Conservation (phyloP, 768 basidiomycete genomes). For the Lactarius trivialis region DNA sequence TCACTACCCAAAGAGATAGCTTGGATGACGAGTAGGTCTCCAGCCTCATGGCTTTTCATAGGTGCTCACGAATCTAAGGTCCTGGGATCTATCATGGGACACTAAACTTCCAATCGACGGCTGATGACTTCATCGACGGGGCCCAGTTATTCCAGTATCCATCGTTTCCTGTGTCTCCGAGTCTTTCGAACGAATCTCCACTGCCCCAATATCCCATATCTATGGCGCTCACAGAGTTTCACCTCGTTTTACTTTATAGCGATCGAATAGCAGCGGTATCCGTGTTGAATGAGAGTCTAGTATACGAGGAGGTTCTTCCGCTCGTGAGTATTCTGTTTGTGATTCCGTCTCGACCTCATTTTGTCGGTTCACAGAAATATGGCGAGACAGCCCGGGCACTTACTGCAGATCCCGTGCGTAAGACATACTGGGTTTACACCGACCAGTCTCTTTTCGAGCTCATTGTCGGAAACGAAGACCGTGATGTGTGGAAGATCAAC, state of each 20-base stretch:
- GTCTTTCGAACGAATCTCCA: slow-evolving; percentile 23
- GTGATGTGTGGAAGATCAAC: slow-evolving; percentile 92
- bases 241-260: slow-evolving; percentile 79
- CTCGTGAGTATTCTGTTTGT: slow-evolving; percentile 45
- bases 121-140: slow-evolving; percentile 72
- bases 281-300: slow-evolving; percentile 68
- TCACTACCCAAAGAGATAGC: slow-evolving; percentile 71
- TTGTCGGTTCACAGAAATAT: slow-evolving; percentile 47
- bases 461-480: slow-evolving; percentile 77
- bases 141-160: slow-evolving; percentile 80
- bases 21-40: slow-evolving; percentile 78
- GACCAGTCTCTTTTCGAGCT: slow-evolving; percentile 86
- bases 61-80: slow-evolving; percentile 36
- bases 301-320: slow-evolving; percentile 79
- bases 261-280: slow-evolving; percentile 76
- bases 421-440: slow-evolving; percentile 93
- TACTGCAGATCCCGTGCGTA: slow-evolving; percentile 76
- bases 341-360: background rate
- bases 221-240: slow-evolving; percentile 84
- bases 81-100: slow-evolving; percentile 86
- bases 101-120: slow-evolving; percentile 59
- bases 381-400: slow-evolving; percentile 69
- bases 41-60: background rate
- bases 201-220: slow-evolving; percentile 54
- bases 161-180: slow-evolving; percentile 31